Conservation (phyloP, 176 grass and related monocot species). For the Cenchrus purpureus region DNA sequence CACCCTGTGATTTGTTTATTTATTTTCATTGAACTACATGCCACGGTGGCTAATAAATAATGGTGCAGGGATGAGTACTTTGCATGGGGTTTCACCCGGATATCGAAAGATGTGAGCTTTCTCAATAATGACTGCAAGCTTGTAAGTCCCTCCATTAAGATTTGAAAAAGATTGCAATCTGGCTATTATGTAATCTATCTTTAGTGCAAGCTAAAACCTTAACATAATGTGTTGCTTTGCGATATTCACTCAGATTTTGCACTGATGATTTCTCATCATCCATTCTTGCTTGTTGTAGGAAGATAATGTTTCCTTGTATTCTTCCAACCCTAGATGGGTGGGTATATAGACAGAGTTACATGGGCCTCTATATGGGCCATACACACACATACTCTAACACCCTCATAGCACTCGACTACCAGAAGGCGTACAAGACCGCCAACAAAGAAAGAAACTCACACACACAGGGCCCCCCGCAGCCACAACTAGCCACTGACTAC, state of each 20-base stretch:
- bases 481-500: too few species aligned
- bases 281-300: not conserved
- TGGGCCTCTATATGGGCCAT: too few species aligned
- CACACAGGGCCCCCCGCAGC: too few species aligned
- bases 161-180: conserved; percentile 19
- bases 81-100: conserved; percentile 98
- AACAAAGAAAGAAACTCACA: too few species aligned
- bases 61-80: conserved; percentile 94
- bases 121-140: conserved; percentile 99
- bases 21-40: conserved; percentile 2
- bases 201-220: conserved; percentile 14
- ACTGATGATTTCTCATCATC: conserved; percentile 28
- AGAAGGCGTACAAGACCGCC: too few species aligned
- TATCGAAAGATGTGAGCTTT: conserved; percentile 99
- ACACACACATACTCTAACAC: too few species aligned
- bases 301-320: too few species aligned
- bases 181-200: not conserved
- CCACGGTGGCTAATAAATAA: conserved; percentile 22
- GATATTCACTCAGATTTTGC: conserved; percentile 6
- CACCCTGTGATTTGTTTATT: not conserved
- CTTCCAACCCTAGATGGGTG: too few species aligned
- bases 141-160: conserved; percentile 57
- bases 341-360: too few species aligned
- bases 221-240: conserved; percentile 14
- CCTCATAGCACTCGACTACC: too few species aligned